Base-by-base conservation (phyloP, 768 basidiomycete genomes). In the Suillus bovinus region DNA sequence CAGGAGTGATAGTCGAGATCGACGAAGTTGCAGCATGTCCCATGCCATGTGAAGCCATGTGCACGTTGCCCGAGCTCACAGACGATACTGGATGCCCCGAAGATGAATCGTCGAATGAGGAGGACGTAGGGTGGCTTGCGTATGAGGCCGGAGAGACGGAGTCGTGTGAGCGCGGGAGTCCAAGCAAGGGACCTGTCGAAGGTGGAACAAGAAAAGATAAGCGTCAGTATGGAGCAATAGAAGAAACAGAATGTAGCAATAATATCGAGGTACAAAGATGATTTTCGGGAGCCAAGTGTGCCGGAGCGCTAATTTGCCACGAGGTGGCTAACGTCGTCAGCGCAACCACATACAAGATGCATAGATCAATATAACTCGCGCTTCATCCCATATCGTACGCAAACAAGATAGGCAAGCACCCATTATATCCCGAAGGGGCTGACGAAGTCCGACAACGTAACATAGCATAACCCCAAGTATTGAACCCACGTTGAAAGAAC, bases 81-180 rank as follows among this genome's bases (percentile, higher is more conserved):
- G 66, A 57, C 4, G 72, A 74, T 1, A 38, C 17, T 27, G 70
- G 68, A 50, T 53, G 62, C 1, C 50, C 61, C 5, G 61, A 60
- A 5, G 68, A 63, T 4, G 61, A 33, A 17, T 47, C 46, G 9
- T 62, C 61, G 20, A 41, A 38, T 36, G 61, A 62, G 24, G 63
- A 64, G 4, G 64, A 66, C 16, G 72, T 65, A 13, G 50, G 67
- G 58, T 70, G 61, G 38, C 68, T 71, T 11, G 62, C 68, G 38
- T 62, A 71, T 0, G 74, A 76, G 33, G 66, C 62, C 0, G 72
- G 72, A 0, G 72, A 74, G 13, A 39, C 62, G 0, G 69, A 65
- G 17, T 63, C 63, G 22, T 67, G 58, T 17, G 64, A 60, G n/a
- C 49, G 47, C 59, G 68, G 17, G 59, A 59, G 58, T 17, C 49